A percentile compares a stretch with the other conserved stretches of the same genome.
Conservation (phyloP, 148 eudicot species). For the Dianthus caryophyllus region DNA sequence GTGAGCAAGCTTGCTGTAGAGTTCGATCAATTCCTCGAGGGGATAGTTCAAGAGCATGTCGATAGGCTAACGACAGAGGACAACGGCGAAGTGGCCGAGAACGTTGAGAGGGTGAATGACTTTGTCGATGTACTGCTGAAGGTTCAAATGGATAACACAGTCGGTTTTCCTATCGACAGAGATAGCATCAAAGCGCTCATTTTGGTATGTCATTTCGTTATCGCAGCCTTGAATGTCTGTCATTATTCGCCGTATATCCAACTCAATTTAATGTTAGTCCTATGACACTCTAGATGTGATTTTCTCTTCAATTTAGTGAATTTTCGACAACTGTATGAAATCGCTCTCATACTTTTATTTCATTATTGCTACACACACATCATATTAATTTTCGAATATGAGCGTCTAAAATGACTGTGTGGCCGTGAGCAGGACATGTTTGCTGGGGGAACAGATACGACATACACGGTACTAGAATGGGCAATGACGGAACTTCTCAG, state of each 20-base stretch:
- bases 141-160: slow-evolving; percentile 30
- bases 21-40: slow-evolving; percentile 53
- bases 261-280: neutral
- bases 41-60: slow-evolving; percentile 34
- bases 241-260: neutral
- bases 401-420: too few species aligned
- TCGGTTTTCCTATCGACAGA: slow-evolving; percentile 35
- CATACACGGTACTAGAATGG: slow-evolving; percentile 52
- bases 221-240: neutral
- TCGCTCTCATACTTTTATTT: too few species aligned
- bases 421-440: slow-evolving; percentile 50
- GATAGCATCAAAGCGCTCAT: slow-evolving; percentile 47
- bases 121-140: slow-evolving; percentile 56
- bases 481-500: slow-evolving; percentile 65
- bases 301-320: too few species aligned
- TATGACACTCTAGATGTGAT: neutral
- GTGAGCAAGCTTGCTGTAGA: slow-evolving; percentile 38
- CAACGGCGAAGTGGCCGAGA: neutral
- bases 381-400: too few species aligned
- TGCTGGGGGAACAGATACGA: slow-evolving; percentile 69
- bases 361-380: too few species aligned
- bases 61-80: neutral
- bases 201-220: slow-evolving; percentile 31
- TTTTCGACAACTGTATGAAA: too few species aligned
- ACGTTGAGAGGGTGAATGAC: slow-evolving; percentile 28